Evolutionary conservation across 495 filamentous ascomycete genomes (phyloP).

Genomic region (Echria macrotheca): DNA sequence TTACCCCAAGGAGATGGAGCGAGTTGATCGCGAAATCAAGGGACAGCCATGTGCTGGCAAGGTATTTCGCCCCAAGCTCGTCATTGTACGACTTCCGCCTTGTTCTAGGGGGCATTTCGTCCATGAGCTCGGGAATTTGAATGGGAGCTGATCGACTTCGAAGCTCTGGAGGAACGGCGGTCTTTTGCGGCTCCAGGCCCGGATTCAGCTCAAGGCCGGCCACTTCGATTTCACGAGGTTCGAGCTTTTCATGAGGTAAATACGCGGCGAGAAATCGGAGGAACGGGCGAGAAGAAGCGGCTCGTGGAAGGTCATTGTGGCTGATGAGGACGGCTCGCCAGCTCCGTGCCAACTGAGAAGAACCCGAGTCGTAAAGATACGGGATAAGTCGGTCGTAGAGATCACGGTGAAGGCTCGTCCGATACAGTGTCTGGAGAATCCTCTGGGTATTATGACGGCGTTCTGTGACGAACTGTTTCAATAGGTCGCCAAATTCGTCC

Average conservation of each 20-base stretch:
- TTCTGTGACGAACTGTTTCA: conserved; percentile 30
- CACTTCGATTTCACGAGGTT: not conserved
- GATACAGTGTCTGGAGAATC: conserved; percentile 41
- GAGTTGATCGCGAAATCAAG: conserved; percentile 59
- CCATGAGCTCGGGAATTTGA: not conserved
- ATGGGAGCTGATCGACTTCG: not conserved
- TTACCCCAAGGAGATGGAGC: conserved; percentile 58
- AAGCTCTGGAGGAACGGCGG: not conserved
- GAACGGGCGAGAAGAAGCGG: conserved; percentile 25
- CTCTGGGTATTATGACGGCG: conserved; percentile 13
- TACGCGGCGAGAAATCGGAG: conserved; percentile 33
- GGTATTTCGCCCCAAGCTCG: conserved; percentile 58
- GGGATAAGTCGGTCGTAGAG: conserved; percentile 60
- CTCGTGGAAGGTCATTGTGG: conserved; percentile 29
- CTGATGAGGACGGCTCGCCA: conserved; percentile 49
- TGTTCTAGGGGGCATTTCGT: conserved; percentile 36
- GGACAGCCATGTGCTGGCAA: conserved; percentile 60
- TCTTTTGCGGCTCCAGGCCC: not conserved
- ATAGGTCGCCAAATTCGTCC: conserved; percentile 23
- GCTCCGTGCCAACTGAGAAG: conserved; percentile 43
- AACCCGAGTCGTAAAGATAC: conserved; percentile 45
- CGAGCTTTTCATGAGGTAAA: conserved; percentile 17
- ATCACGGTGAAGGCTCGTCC: conserved; percentile 45
- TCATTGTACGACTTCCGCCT: conserved; percentile 51
- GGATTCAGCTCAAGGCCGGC: not conserved